Evolutionary conservation across 495 filamentous ascomycete genomes (phyloP), one percentile per base, ranked within the genome.

Genomic region (Pyronema omphalodes): DNA sequence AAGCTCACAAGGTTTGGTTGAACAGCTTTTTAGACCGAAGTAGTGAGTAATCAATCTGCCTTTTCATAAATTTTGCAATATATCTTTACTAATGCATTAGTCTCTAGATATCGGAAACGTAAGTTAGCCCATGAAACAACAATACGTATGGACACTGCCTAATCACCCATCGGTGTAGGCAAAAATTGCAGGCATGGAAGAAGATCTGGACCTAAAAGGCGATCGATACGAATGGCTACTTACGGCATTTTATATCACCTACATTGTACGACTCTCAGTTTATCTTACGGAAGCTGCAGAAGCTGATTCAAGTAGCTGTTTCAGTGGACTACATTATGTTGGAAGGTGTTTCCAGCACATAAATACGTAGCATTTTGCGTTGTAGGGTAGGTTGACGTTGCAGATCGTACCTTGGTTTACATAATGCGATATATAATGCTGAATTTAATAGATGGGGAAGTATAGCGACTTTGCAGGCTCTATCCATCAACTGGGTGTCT

Each of bases 171-270:
- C 35, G 19, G 14, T 52, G 33, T 35, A 67, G 64, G 65, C 65
- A 9, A 61, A 51, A 45, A 62, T 80, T 51, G 77, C 77, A 7
- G 77, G 77, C 37, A 73, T 80, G 65, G 64, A 66, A 15, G 66
- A 72, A 14, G 76, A 79, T 56, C 66, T 81, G 12, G 44, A 69
- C 23, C 68, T 82, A 14, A 61, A 64, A 2, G 69, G 74, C 17
- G 68, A 71, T 9, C 64, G 67, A 37, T 82, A 81, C 54, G 65
- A 80, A 58, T 93, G 84, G 84, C 70, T 88, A 14, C 67, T 88
- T 44, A 87, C 82, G 0, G 80, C 85, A 36, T 91, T 88, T 60
- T 88, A 88, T 60, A 82, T 80, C 17, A 68, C 74, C 1, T 80
- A 80, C 55, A 78, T 79, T 37, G 61, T 53, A 14, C 18, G 53